Percentiles rank a stretch among this genome's conserved stretches.
Evolutionary conservation across 805 yeast species (phyloP).

Genomic region (Pichia ethanolica): DNA sequence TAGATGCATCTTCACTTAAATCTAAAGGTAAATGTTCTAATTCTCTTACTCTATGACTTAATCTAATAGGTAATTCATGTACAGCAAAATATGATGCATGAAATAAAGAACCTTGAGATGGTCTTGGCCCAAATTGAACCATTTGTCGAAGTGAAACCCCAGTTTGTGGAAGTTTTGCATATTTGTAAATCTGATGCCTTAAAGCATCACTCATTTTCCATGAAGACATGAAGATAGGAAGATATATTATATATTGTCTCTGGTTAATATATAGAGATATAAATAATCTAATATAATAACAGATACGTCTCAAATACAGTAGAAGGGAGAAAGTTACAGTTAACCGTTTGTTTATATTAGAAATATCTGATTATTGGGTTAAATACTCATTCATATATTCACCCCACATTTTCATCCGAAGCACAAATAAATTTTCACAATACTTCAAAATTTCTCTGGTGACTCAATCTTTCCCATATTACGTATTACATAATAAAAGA

Average conservation of each 20-base stretch:
- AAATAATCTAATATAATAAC: too few relatives aligned
- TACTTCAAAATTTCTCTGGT: too few relatives aligned
- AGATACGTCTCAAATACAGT: background rate
- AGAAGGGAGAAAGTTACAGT: background rate
- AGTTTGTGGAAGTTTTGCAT: conserved; percentile 72
- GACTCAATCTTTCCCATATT: too few relatives aligned
- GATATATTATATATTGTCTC: background rate
- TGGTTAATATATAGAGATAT: too few relatives aligned
- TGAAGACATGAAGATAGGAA: conserved; percentile 8
- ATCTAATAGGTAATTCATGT: conserved; percentile 79
- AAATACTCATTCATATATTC: background rate
- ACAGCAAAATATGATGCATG: conserved; percentile 79
- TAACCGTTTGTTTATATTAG: too few relatives aligned
- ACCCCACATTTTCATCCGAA: background rate
- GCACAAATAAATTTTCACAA: too few relatives aligned
- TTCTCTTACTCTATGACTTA: conserved; percentile 81
- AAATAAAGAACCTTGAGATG: conserved; percentile 70
- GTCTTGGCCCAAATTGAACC: conserved; percentile 84
- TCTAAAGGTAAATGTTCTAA: conserved; percentile 75
- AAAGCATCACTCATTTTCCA: conserved; percentile 47
- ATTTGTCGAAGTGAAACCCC: conserved; percentile 79
- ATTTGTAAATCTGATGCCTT: conserved; percentile 48
- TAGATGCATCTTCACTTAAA: conserved; percentile 64
- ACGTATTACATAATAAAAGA: too few relatives aligned
- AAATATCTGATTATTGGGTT: too few relatives aligned